Conservation (phyloP, 192 early-diverging fungal genomes). For the Geranomyces michiganensis region DNA sequence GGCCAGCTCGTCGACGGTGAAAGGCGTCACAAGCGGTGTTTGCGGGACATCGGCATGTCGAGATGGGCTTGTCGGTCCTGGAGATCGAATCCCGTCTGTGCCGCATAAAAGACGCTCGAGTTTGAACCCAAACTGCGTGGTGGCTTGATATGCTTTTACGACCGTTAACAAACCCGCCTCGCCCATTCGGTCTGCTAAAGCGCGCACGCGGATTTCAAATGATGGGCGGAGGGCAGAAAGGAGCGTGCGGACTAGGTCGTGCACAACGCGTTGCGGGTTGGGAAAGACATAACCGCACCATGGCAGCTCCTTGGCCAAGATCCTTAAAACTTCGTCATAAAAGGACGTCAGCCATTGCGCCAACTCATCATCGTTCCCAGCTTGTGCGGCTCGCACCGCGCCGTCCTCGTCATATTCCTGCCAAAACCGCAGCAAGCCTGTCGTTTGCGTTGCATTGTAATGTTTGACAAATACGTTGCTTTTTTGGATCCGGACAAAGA, state of each 20-base stretch:
- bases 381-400: background rate
- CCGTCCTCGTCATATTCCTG: conserved; percentile 37
- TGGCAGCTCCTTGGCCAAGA: conserved; percentile 60
- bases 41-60: background rate
- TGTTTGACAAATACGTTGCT: conserved; percentile 59
- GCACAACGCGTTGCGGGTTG: conserved; percentile 47
- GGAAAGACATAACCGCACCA: conserved; percentile 64
- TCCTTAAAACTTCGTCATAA: conserved; percentile 54
- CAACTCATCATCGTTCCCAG: conserved; percentile 31
- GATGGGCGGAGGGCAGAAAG: conserved; percentile 57
- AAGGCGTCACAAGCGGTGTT: background rate
- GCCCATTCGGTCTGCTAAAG: conserved; percentile 28
- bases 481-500: conserved; percentile 64
- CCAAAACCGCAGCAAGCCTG: conserved; percentile 55
- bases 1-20: conserved; percentile 25
- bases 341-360: conserved; percentile 49
- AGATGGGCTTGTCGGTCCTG: background rate
- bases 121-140: conserved; percentile 56
- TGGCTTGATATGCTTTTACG: conserved; percentile 53
- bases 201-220: conserved; percentile 36
- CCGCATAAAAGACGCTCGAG: conserved; percentile 55
- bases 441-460: conserved; percentile 57
- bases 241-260: conserved; percentile 54
- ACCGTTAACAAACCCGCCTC: conserved; percentile 44
- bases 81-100: background rate